These are phyloP conservation scores for Sporothrix mexicana DNA, from an alignment of 2,329 filamentous ascomycete species.

Conservation along the genomic window DNA sequence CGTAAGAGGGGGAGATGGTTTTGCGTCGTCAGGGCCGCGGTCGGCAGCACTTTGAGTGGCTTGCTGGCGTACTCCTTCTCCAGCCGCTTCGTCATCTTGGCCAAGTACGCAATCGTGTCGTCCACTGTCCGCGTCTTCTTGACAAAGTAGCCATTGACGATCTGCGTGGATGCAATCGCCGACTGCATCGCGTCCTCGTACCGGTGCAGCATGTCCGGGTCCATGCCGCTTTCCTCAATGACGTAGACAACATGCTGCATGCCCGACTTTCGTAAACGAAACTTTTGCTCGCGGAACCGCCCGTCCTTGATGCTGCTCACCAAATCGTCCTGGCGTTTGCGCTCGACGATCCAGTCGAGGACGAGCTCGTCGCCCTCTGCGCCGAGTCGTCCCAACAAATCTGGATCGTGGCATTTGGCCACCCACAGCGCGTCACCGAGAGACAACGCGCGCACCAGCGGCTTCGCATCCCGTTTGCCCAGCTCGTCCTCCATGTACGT, in stretches of 20 bases:
- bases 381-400: slow-evolving; percentile 61
- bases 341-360: slow-evolving; percentile 80
- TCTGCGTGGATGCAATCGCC: slow-evolving; percentile 76
- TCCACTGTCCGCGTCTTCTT: slow-evolving; percentile 78
- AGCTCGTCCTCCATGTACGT: slow-evolving; percentile 79
- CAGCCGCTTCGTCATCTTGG: slow-evolving; percentile 72
- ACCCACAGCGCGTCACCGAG: slow-evolving; percentile 82
- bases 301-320: slow-evolving; percentile 82
- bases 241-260: slow-evolving; percentile 80
- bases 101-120: slow-evolving; percentile 77
- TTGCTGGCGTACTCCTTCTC: slow-evolving; percentile 67
- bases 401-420: slow-evolving; percentile 69
- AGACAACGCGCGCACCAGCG: slow-evolving; percentile 71
- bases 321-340: slow-evolving; percentile 80
- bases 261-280: slow-evolving; percentile 73
- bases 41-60: slow-evolving; percentile 68
- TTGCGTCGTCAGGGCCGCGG: slow-evolving; percentile 62
- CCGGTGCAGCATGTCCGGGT: slow-evolving; percentile 57
- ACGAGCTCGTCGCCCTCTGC: slow-evolving; percentile 71
- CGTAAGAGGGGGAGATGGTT: slow-evolving; percentile 70
- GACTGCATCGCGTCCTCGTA: slow-evolving; percentile 73
- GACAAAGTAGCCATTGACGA: slow-evolving; percentile 79
- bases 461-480: slow-evolving; percentile 66
- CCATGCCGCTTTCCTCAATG: slow-evolving; percentile 73
- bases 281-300: slow-evolving; percentile 84